These are phyloP conservation scores for Lagerstroemia speciosa DNA, from an alignment of 345 rosid genomes.

Conservation along the genomic window DNA sequence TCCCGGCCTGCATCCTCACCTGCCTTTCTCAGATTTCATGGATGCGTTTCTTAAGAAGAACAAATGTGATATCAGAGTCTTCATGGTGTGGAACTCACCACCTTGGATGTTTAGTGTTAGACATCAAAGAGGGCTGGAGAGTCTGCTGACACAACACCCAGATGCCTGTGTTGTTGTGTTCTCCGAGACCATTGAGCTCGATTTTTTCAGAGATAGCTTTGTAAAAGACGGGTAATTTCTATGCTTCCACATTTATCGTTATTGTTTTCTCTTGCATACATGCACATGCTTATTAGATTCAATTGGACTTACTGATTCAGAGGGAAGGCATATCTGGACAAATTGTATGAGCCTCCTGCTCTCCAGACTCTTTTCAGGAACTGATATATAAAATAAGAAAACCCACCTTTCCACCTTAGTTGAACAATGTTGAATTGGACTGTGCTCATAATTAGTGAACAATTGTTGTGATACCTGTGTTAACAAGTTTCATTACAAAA, in stretches of 20 bases:
- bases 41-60: constrained; percentile 50
- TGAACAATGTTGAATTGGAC: neutral
- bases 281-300: neutral
- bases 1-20: constrained; percentile 60
- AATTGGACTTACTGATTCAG: neutral
- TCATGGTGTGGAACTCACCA: constrained; percentile 95
- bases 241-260: neutral
- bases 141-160: constrained; percentile 60
- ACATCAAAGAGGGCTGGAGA: constrained; percentile 89
- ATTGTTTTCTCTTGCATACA: neutral
- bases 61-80: constrained; percentile 54
- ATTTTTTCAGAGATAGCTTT: constrained; percentile 75
- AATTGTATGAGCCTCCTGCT: neutral
- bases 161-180: constrained; percentile 80
- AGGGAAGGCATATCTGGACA: neutral
- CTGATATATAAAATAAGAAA: neutral
- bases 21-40: constrained; percentile 67
- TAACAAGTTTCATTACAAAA: neutral
- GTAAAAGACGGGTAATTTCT: constrained; percentile 73
- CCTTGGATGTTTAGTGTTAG: constrained; percentile 89
- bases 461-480: neutral
- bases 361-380: neutral
- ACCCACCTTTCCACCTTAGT: neutral
- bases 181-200: constrained; percentile 82
- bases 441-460: neutral